phyloP scores from a whole-genome alignment of 768 basidiomycete genomes.

The Boletellus sp. region DNA sequence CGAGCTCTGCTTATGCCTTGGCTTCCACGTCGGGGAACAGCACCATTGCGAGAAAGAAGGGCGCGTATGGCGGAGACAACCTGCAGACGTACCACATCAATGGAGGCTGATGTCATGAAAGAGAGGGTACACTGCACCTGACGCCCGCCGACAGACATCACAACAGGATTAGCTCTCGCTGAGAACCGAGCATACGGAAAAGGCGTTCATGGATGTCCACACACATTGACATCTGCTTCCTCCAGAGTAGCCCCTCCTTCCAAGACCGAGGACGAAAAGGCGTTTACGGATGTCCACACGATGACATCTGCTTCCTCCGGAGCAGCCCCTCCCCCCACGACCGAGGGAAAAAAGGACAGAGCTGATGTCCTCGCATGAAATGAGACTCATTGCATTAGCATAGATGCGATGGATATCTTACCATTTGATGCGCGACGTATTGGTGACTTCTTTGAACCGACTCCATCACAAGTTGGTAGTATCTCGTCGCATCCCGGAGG shows the following conservation, averaged over 20 bases:
- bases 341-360: conserved; percentile 16
- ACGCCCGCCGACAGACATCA: conserved; percentile 26
- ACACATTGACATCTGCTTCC: conserved; percentile 20
- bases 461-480: conserved; percentile 26
- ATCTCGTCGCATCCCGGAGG: conserved; percentile 27
- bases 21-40: conserved; percentile 23
- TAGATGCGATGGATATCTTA: conserved; percentile 10
- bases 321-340: conserved; percentile 9
- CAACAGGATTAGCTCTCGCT: neutral
- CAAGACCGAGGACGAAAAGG: conserved; percentile 18
- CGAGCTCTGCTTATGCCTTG: conserved; percentile 25
- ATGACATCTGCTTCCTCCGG: conserved; percentile 18
- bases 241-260: conserved; percentile 7
- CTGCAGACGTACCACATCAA: neutral
- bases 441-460: conserved; percentile 44
- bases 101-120: conserved; percentile 28
- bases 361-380: conserved; percentile 11
- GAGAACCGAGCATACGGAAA: conserved; percentile 3
- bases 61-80: conserved; percentile 12
- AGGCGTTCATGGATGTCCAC: conserved; percentile 13
- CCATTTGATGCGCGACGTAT: conserved; percentile 48
- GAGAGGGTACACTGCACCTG: conserved; percentile 40
- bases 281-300: too few species aligned
- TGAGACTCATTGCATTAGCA: neutral
- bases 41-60: conserved; percentile 27